Base-by-base conservation (phyloP, 441 rosid genomes). In the Metrosideros polymorpha region DNA sequence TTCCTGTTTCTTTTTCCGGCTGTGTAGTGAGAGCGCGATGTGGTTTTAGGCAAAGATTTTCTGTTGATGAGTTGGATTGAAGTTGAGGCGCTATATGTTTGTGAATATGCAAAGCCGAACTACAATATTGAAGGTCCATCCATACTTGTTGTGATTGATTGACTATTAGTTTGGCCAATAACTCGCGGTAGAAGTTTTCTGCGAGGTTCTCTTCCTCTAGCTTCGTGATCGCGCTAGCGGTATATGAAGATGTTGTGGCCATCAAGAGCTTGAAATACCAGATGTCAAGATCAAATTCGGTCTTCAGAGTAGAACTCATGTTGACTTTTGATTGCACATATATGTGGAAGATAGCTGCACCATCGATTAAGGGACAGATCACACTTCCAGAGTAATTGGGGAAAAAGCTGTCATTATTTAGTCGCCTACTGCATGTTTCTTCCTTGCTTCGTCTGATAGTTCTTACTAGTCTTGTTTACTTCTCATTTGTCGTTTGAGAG, bases 41-140 rank as follows among this genome's bases (percentile, higher is more conserved):
- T 39, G n/a, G 47, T 71, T 71, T 71, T 22, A 66, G 47, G n/a
- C 77, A 35, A 19, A 42, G n/a, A 19, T 35, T 19, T 66, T 35
- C 25, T 9, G 77, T 35, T 3, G 35, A 22, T 35, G 12, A 29
- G n/a, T 84, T 49, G 75, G n/a, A 35, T 63, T 49, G 77, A 47
- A 76, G 52, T 66, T 45, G 32, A 24, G 27, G 18, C 35, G 27
- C 77, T n/a, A 15, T 2, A 12, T 88, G 89, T 87, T 92, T 87
- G 90, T 89, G 86, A 47, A 85, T 84, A 84, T 89, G 87, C 88
- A 66, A 85, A 84, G 71, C 59, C 85, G 87, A 89, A 84, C 22
- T 18, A 12, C 18, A 22, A 1, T 63, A 63, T 2, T 9, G 77
- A 19, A 32, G 77, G 45, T 35, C 45, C 27, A 1, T 4, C n/a